Percentiles rank a stretch among this genome's conserved stretches.
Conservation (phyloP, 805 yeast species). For the Candida easanensis region DNA sequence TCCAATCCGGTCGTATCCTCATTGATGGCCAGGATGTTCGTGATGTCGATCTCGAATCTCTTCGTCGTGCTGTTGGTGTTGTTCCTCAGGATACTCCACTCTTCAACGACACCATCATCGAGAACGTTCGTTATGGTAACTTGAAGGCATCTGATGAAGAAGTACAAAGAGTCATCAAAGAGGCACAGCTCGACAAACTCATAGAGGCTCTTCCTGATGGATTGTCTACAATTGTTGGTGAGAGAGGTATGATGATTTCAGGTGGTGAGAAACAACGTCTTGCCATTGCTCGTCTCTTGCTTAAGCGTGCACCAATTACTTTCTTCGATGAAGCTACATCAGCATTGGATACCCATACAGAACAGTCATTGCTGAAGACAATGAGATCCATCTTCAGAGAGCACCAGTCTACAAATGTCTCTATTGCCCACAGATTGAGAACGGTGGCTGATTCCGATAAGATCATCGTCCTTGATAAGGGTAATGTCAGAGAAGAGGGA, state of each 20-base stretch:
- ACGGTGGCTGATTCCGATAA: slow-evolving; percentile 94
- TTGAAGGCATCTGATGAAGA: slow-evolving; percentile 71
- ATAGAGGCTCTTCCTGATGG: slow-evolving; percentile 80
- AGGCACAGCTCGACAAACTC: slow-evolving; percentile 66
- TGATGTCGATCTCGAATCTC: slow-evolving; percentile 68
- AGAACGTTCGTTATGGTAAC: slow-evolving; percentile 85
- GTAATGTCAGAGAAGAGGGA: slow-evolving; percentile 85
- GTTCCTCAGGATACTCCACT: slow-evolving; percentile 98
- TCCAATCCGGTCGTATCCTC: slow-evolving; percentile 67
- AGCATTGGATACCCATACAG: slow-evolving; percentile 96
- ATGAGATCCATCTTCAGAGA: slow-evolving; percentile 64
- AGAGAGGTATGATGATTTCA: slow-evolving; percentile 97
- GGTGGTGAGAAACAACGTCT: slow-evolving; percentile 98
- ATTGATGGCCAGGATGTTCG: slow-evolving; percentile 89
- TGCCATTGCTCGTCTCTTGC: slow-evolving; percentile 86
- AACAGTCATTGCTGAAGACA: slow-evolving; percentile 75
- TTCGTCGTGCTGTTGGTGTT: slow-evolving; percentile 77
- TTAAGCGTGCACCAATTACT: slow-evolving; percentile 84
- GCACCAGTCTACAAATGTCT: slow-evolving; percentile 67
- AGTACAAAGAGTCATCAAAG: slow-evolving; percentile 57
- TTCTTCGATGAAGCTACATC: slow-evolving; percentile 97
- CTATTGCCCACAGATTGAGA: slow-evolving; percentile 90
- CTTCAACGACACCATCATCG: slow-evolving; percentile 85
- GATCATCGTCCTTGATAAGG: slow-evolving; percentile 81
- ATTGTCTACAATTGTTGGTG: slow-evolving; percentile 84